Evolutionary conservation across 305 asterid genomes (phyloP), one percentile per base, ranked within the genome.

Genomic region (Solanum aculeatissimum): DNA sequence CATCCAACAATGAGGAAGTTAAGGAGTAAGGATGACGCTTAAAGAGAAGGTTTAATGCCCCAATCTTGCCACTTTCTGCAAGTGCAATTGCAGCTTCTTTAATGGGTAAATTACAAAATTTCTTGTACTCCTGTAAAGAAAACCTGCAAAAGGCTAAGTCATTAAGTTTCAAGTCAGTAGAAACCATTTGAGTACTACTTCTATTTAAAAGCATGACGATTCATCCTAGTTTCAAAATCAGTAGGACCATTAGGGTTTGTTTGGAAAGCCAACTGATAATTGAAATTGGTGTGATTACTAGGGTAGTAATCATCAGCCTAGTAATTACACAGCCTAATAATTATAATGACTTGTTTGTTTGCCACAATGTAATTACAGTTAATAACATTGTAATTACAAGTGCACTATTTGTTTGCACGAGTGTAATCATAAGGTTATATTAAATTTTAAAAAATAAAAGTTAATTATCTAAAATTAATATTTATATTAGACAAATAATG

Each of bases 61-160:
- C 98, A 87, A 97, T 94, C 91, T 97, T 97, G 83, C 97, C 98
- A 86, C 90, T 89, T 87, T 93, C 98, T 87, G 98, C 98, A 88
- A 95, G 95, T 79, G 85, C 91, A 82, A 91, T 55, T 86, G 98
- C 98, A 88, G 95, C 91, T 87, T 93, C 91, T 81, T 90, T 90
- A 69, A 93, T 89, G 68, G 97, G 93, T 87, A 91, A 84, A 84
- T 87, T 87, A 84, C 98, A 95, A 87, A 95, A 97, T 90, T 89
- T 92, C 85, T 89, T 89, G 88, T 93, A 95, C 89, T 94, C 99
- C 96, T 91, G 96, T 89, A 89, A 87, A 87, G 97, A 93, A 93
- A 90, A 97, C 94, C 99, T 97, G 95, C 93, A 88, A 53, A 91
- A 91, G 89, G 89, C 97, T 85, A 92, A 91, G 93, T 92, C 90